Conservation (phyloP, 345 rosid species). For the Lepidium didymum region DNA sequence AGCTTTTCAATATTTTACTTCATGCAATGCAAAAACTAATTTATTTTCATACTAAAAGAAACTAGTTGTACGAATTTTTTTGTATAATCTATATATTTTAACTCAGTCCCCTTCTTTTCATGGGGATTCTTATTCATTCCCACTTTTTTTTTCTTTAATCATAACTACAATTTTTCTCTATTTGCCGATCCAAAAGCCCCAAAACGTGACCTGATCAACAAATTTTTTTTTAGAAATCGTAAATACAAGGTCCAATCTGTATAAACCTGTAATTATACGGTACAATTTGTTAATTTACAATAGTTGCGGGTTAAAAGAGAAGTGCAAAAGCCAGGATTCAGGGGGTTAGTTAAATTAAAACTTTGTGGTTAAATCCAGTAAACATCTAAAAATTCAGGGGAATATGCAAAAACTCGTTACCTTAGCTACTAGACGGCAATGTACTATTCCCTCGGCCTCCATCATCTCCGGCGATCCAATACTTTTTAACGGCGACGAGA, state of each 20-base stretch:
- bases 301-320: not conserved
- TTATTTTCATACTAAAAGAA: not conserved
- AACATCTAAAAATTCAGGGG: not conserved
- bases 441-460: not conserved
- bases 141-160: not conserved
- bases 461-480: constrained; percentile 47
- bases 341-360: not conserved
- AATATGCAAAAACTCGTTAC: not conserved
- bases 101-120: not conserved
- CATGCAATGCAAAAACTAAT: not conserved
- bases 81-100: not conserved
- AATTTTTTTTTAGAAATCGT: not conserved
- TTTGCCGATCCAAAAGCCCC: not conserved
- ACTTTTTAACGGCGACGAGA: constrained; percentile 48
- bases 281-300: not conserved
- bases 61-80: not conserved
- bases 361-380: not conserved
- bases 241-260: not conserved
- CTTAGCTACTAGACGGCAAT: not conserved
- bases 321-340: not conserved
- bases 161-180: not conserved
- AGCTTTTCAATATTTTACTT: not conserved
- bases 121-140: not conserved
- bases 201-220: not conserved
- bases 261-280: not conserved